A percentile compares a stretch with the other conserved stretches of the same genome.
phyloP scores from a whole-genome alignment of 164 flowering plant species.

The Annona cherimola region DNA sequence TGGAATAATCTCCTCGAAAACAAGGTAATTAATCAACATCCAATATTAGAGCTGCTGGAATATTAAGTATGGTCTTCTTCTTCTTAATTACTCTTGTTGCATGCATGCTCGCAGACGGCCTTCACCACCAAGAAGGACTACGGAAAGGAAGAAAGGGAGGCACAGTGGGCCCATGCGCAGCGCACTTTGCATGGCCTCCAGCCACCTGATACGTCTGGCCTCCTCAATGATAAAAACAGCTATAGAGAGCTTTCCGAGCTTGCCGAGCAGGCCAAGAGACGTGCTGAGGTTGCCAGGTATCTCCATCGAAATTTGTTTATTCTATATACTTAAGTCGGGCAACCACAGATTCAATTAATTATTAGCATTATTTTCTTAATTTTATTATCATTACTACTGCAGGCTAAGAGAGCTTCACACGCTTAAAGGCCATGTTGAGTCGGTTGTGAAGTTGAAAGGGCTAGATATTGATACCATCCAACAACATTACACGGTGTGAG shows the following conservation, averaged over 20 bases:
- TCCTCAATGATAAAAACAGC: constrained; percentile 28
- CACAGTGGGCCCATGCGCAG: constrained; percentile 78
- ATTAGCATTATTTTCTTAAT: too few relatives aligned
- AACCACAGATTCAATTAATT: too few relatives aligned
- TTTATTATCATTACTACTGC: neutral
- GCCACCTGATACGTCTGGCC: constrained; percentile 15
- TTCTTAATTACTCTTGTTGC: neutral
- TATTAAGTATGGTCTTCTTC: too few relatives aligned
- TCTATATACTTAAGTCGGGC: too few relatives aligned
- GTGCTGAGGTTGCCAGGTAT: constrained; percentile 26
- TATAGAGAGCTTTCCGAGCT: constrained; percentile 29
- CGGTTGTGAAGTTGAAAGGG: constrained; percentile 24
- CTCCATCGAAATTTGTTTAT: too few relatives aligned
- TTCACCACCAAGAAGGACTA: constrained; percentile 77
- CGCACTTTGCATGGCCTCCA: constrained; percentile 73
- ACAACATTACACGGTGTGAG: constrained; percentile 20
- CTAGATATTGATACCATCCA: constrained; percentile 24
- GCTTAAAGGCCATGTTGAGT: constrained; percentile 27
- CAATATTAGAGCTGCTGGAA: too few relatives aligned
- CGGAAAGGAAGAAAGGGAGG: constrained; percentile 85
- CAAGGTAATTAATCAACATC: constrained; percentile 31
- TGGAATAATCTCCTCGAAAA: constrained; percentile 53
- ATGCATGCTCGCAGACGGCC: constrained; percentile 45
- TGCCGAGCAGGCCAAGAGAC: constrained; percentile 25
- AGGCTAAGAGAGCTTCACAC: constrained; percentile 26